These are phyloP conservation scores for Glycine soja DNA, from an alignment of 306 rosid genomes.

Conservation along the genomic window DNA sequence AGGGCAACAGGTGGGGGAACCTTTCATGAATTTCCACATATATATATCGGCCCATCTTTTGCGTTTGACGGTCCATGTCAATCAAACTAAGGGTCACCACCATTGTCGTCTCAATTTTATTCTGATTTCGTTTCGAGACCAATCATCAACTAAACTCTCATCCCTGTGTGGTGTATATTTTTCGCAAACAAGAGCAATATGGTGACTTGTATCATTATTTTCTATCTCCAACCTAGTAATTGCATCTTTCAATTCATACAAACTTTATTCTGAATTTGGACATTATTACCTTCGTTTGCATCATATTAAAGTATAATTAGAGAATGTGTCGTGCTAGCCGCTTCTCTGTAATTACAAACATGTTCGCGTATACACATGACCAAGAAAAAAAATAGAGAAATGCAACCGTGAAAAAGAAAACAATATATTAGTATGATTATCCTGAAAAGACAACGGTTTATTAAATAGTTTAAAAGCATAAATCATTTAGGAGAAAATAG, in stretches of 20 bases:
- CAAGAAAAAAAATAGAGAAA: background rate
- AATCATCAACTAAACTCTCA: too few species aligned
- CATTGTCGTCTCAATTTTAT: too few species aligned
- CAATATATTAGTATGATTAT: background rate
- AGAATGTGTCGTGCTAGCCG: background rate
- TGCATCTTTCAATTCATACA: background rate
- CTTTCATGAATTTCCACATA: constrained; percentile 4
- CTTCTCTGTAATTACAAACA: background rate
- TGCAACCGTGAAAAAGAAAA: background rate
- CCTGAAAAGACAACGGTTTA: too few species aligned
- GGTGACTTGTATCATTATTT: background rate
- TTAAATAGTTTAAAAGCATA: background rate
- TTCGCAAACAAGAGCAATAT: background rate
- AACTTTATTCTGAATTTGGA: background rate
- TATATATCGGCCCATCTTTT: background rate
- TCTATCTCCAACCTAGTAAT: background rate
- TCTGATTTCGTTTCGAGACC: too few species aligned
- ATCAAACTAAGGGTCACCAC: background rate
- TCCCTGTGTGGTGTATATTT: background rate
- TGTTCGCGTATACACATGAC: background rate
- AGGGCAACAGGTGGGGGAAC: constrained; percentile 3
- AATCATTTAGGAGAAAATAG: background rate
- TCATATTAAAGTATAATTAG: background rate
- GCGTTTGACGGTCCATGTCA: constrained; percentile 2
- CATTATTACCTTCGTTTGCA: background rate